Base-by-base conservation (phyloP, 331 rosid genomes). In the Spiraea crenata region DNA sequence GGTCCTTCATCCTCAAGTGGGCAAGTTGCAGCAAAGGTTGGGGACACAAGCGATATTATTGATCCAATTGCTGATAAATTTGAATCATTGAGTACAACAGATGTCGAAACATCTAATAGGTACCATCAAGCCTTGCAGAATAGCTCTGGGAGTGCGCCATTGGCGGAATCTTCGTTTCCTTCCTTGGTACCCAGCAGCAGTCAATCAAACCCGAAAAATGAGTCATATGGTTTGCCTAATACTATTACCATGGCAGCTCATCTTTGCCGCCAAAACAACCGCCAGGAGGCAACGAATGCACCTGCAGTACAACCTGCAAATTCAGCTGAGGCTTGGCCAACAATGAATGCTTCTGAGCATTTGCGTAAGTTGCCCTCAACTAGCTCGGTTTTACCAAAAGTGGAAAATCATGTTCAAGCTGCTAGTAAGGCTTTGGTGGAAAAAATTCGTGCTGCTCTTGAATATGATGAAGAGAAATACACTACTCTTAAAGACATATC, bases 351-450 rank as follows among this genome's bases (percentile, higher is more conserved):
- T 75, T 87, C 78, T 16, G 80, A 85, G 63, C 87, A 79, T 56
- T 75, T 67, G 52, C 85, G 81, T 14, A 89, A 84, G 84, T 48
- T 65, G 51, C 85, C 91, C 72, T 34, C 74, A 2, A 85, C 79
- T 71, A 76, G 77, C 82, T 92, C 79, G 82, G 57, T 87, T 73
- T 20, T 49, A 45, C 62, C 65, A 62, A 85, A 82, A 5, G 71
- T 73, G 76, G 93, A 65, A 44, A 85, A 83, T 25, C 31, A 25
- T 70, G 93, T 95, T 65, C 93, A 91, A 17, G 83, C 89, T 79
- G 99, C 99, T 65, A 95, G 91, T 76, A 89, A 86, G 78, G 83
- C 99, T 60, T 74, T 95, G 81, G 93, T 95, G 68, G 99, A 91
- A 67, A 91, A 87, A 90, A 91, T 95, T 67, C 93, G 83, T 2